Evolutionary conservation across 2,329 filamentous ascomycete species (phyloP).

Genomic region (Alternaria solani): DNA sequence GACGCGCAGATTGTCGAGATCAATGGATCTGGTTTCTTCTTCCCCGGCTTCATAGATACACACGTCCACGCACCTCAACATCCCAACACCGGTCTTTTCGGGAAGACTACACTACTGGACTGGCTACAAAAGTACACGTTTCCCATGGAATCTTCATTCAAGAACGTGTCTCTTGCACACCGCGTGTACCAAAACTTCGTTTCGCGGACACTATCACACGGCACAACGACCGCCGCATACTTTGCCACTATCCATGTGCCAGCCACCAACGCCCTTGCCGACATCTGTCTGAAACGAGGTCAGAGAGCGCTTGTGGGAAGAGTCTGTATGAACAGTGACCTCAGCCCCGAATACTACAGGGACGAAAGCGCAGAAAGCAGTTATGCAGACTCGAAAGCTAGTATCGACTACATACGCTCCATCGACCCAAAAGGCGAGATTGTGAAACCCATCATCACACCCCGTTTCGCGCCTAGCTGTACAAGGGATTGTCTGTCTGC

Average conservation of each 20-base stretch:
- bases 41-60: conserved; percentile 88
- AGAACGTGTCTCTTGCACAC: conserved; percentile 66
- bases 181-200: conserved; percentile 81
- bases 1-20: conserved; percentile 50
- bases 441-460: conserved; percentile 81
- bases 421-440: conserved; percentile 73
- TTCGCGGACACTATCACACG: conserved; percentile 81
- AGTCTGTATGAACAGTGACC: conserved; percentile 86
- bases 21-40: conserved; percentile 73
- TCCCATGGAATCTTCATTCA: conserved; percentile 83
- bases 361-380: conserved; percentile 72
- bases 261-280: conserved; percentile 89
- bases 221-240: conserved; percentile 94
- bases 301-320: conserved; percentile 91
- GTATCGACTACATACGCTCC: conserved; percentile 65
- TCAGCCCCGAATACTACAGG: conserved; percentile 79
- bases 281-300: conserved; percentile 78
- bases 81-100: conserved; percentile 92
- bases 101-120: conserved; percentile 88
- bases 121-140: conserved; percentile 97
- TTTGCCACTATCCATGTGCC: conserved; percentile 88
- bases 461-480: conserved; percentile 67
- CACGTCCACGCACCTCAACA: conserved; percentile 97
- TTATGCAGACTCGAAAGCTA: conserved; percentile 59
- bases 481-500: conserved; percentile 63